Percentiles rank a stretch among this genome's conserved stretches.
Evolutionary conservation across 73 alveolate species (phyloP).

Genomic region (Stentor coeruleus): DNA sequence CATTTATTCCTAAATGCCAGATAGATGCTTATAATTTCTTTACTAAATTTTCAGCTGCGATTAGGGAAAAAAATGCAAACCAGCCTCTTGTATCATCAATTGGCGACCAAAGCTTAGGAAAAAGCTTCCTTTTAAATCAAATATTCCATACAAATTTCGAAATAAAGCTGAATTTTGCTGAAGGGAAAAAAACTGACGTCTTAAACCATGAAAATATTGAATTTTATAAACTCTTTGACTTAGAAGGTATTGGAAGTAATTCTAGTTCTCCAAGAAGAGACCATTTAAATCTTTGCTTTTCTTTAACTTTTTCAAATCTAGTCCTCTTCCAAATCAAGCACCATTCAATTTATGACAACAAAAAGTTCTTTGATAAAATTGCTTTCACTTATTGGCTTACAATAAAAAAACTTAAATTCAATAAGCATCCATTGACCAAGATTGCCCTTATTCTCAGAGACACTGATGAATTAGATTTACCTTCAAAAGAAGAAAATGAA

Average conservation of each 20-base stretch:
- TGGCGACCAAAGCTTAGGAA: conserved; percentile 5
- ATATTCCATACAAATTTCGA: neutral
- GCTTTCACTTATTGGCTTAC: neutral
- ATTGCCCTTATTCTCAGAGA: neutral
- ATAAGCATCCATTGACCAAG: neutral
- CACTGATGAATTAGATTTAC: neutral
- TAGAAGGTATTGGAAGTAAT: neutral
- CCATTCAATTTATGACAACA: neutral
- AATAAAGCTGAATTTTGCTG: neutral
- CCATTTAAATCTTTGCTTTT: too few species aligned
- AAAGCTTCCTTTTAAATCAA: neutral
- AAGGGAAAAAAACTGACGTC: neutral
- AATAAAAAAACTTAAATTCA: neutral
- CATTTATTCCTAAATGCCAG: too few species aligned
- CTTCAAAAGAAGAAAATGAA: neutral
- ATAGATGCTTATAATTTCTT: too few species aligned
- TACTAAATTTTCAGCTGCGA: too few species aligned
- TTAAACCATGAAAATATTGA: neutral
- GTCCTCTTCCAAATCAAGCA: neutral
- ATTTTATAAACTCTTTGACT: neutral
- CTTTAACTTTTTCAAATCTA: neutral
- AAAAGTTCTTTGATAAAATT: neutral
- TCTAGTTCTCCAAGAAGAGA: neutral
- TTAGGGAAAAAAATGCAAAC: too few species aligned
- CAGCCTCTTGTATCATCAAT: neutral